Base-by-base conservation (phyloP, 23 red algal genomes). In the Chondrus crispus region DNA sequence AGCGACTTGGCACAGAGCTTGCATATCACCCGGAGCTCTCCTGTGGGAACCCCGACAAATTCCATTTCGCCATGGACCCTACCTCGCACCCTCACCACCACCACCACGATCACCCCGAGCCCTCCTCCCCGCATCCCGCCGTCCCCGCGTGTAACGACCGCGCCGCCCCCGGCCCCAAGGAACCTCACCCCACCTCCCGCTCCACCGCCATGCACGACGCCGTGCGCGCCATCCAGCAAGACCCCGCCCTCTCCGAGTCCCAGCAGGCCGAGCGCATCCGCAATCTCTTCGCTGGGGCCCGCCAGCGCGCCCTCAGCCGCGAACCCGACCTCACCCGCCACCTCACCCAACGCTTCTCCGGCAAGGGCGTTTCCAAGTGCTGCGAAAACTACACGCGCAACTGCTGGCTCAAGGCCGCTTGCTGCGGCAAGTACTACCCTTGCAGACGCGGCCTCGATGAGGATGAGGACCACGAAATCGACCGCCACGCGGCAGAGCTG, bases 371-470 rank as follows among this genome's bases (percentile, higher is more conserved):
- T 2, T 16, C 69, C 3, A 24, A 68, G 4, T 44, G 83, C 3
- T 95, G 93, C 74, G 29, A 82, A 20, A 84, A 95, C 76, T 95
- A 95, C 45, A 38, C 35, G 36, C 93, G 93, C 53, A 68, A 69
- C 20, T 95, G 93, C 80, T 85, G 66, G 63, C 51, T 95, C 33
- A 47, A 49, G n/a, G 75, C 84, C 8, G 85, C 68, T 2, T 89
- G 84, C 29, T 95, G 93, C 54, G 58, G 68, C 12, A 68, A 72
- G 29, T 94, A 87, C 70, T 86, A 86, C 73, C 54, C 62, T 45
- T 94, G 91, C 68, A 60, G 94, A 3, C 38, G 70, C 19, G 91
- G 94, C 52, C 94, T 91, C 42, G 78, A 96, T 32, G 94, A 96
- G 29, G 37, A 66, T 12, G 81, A 88, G 22, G 42, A 89, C 64